Conservation (phyloP, 345 rosid genomes). For the Gossypium rotundifolium region DNA sequence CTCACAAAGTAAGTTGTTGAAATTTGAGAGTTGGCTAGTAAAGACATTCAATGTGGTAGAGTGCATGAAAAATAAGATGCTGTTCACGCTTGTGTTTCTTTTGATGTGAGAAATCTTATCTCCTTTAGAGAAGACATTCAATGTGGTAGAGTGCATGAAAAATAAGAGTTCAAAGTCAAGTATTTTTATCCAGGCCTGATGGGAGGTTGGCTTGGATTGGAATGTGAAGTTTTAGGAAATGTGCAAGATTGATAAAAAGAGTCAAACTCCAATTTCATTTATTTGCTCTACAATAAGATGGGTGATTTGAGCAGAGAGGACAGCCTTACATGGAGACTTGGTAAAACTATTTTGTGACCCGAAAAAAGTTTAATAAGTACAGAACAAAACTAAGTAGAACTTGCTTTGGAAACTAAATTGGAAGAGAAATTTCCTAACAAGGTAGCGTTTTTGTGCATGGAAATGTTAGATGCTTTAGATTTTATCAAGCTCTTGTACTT, state of each 20-base stretch:
- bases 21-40: background rate
- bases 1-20: background rate
- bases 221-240: background rate
- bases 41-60: background rate
- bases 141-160: background rate
- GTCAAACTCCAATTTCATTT: background rate
- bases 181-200: background rate
- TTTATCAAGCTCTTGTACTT: background rate
- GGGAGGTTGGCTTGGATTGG: background rate
- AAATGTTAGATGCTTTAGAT: background rate
- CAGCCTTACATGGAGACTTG: background rate
- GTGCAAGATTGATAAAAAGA: background rate
- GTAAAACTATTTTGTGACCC: background rate
- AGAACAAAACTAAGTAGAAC: background rate
- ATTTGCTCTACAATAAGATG: background rate
- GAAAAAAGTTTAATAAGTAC: background rate
- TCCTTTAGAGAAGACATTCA: background rate
- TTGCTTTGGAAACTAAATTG: background rate
- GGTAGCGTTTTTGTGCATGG: background rate
- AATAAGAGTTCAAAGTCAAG: background rate
- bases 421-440: background rate
- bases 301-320: background rate
- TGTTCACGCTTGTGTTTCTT: background rate
- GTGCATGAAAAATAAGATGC: too few relatives aligned
- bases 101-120: background rate